A percentile compares a stretch with the other conserved stretches of the same genome.
Evolutionary conservation across 2,329 filamentous ascomycete species (phyloP).

Genomic region (Diplodia intermedia): DNA sequence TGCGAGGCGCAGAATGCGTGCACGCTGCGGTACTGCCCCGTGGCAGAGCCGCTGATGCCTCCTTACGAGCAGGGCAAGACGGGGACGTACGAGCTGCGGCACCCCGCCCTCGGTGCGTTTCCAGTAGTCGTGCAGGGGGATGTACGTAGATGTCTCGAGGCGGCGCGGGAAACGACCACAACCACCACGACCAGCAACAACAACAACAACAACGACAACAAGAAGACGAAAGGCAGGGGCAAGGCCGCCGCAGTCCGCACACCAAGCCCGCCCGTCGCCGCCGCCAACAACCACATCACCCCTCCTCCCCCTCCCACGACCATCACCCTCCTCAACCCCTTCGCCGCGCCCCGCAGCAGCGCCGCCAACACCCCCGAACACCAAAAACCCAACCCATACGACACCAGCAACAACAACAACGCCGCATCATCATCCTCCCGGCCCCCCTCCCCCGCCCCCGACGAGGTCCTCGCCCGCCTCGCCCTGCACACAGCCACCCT

Average conservation of each 20-base stretch:
- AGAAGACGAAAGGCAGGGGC: background rate
- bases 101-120: slow-evolving; percentile 54
- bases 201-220: background rate
- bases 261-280: background rate
- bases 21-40: slow-evolving; percentile 69
- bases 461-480: slow-evolving; percentile 52
- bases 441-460: slow-evolving; percentile 44
- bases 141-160: slow-evolving; percentile 17
- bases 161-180: background rate
- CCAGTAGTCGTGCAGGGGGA: slow-evolving; percentile 52
- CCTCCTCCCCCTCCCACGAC: slow-evolving; percentile 25
- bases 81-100: slow-evolving; percentile 54
- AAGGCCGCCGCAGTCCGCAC: background rate
- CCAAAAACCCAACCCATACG: slow-evolving; percentile 38
- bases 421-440: slow-evolving; percentile 31
- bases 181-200: background rate
- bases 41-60: slow-evolving; percentile 40
- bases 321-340: slow-evolving; percentile 49
- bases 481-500: slow-evolving; percentile 53
- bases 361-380: slow-evolving; percentile 38
- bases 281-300: background rate
- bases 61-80: slow-evolving; percentile 39
- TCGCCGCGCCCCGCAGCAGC: slow-evolving; percentile 37
- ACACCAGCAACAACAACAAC: slow-evolving; percentile 37
- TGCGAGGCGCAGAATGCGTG: slow-evolving; percentile 74